A percentile compares a stretch with the other conserved stretches of the same genome.
These are phyloP conservation scores for Heliamphora ciliata DNA, from an alignment of 179 eudicot species.

Conservation along the genomic window DNA sequence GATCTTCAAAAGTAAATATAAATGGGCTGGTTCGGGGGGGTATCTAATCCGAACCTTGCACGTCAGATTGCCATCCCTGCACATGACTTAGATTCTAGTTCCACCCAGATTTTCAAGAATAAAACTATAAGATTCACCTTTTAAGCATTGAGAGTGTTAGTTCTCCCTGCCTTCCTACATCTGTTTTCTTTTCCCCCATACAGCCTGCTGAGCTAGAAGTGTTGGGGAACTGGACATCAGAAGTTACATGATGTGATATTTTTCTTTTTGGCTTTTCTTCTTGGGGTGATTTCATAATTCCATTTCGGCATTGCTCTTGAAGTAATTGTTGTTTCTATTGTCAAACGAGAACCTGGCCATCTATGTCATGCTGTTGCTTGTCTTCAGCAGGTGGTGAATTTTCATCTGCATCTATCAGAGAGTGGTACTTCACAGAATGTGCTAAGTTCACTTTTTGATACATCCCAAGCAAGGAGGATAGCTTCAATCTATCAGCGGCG, in stretches of 20 bases:
- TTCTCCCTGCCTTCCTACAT: background rate
- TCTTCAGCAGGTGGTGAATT: constrained; percentile 47
- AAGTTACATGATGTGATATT: background rate
- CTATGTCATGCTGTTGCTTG: background rate
- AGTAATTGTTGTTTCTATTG: background rate
- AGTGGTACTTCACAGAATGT: constrained; percentile 36
- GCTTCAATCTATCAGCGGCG: constrained; percentile 10
- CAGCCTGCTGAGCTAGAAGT: background rate
- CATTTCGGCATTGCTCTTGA: background rate
- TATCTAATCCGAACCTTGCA: background rate
- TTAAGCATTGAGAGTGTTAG: background rate
- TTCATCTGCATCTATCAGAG: constrained; percentile 53
- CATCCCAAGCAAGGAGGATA: constrained; percentile 30
- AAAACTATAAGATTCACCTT: background rate
- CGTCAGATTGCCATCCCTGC: background rate
- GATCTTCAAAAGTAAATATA: background rate
- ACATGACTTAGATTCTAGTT: background rate
- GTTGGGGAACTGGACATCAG: background rate
- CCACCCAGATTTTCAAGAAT: background rate
- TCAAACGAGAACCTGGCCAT: constrained; percentile 10
- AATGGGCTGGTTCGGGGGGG: background rate
- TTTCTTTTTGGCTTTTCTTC: background rate
- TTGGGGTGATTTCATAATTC: background rate
- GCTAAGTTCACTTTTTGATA: constrained; percentile 23
- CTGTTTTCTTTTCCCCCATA: background rate